Base-by-base conservation (phyloP, 306 rosid genomes). In the Casuarina glauca region DNA sequence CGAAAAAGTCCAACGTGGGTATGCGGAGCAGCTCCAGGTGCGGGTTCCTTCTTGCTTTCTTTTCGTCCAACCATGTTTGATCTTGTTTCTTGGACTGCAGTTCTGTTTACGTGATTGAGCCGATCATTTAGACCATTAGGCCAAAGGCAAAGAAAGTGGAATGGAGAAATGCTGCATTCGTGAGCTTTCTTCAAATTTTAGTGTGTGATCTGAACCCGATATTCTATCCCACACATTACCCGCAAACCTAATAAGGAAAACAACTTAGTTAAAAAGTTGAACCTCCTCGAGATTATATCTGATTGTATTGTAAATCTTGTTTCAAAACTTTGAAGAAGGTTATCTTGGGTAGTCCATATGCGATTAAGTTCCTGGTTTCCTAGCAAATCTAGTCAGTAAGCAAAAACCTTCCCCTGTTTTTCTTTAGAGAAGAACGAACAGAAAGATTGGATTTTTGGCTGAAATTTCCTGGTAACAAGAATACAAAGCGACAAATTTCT, bases 21-120 rank as follows among this genome's bases (percentile, higher is more conserved):
- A 91, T 72, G 84, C 88, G 1, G 51, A 77, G 11, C 88, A 87
- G 82, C 86, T 95, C 73, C 87, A 87, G 96, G 99, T 92, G 35
- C 43, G 45, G 42, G 45, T 72, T 43, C 11, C 36, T 16, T 38
- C 19, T 39, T 38, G 13, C 43, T 51, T 0, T 12, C 35, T 20
- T 45, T 41, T 10, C 75, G 26, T 19, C 36, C 35, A 19, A 4
- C n/a, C 60, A 35, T 36, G 35, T 11, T 7, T 26, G 16, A 4
- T 39, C 60, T 46, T 36, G 45, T 11, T 7, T 41, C 16, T 41
- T 51, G 20, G 13, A 74, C 12, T 9, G 26, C 9, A 32, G 16
- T 1, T 72, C 15, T 58, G 26, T 32, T 9, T 57, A 38, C 45
- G 15, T 38, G 45, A 35, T 60, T 60, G 66, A 60, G 6, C 9